Base-by-base conservation (phyloP, 768 basidiomycete genomes). In the Tephrocybe rancida region DNA sequence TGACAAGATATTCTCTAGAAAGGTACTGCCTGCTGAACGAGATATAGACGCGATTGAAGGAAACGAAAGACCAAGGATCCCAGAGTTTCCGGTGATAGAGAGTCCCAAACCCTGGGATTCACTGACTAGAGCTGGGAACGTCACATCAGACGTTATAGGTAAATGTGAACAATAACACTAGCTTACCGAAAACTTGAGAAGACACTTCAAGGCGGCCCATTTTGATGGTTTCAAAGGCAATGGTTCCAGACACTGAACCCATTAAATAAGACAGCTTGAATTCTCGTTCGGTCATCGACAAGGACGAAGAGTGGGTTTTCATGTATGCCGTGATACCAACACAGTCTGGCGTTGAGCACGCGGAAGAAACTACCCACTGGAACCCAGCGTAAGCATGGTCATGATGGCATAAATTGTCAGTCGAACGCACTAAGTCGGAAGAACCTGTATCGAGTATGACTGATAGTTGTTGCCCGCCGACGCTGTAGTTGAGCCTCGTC, bases 401-500 rank as follows among this genome's bases (percentile, higher is more conserved):
- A 41, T 24, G 24, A 2, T 29, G 24, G 10, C 27, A 30, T 43
- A 22, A 4, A 46, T 21, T n/a, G n/a, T n/a, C n/a, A n/a, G 50
- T 21, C 47, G 46, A 29, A 61, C 72, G 42, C 58, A 81, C 82
- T 58, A 85, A 60, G 62, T 84, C 83, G 1, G 84, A 76, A 3
- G 82, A 85, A 44, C 83, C 83, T 7, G 83, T 84, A 61, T 84
- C 82, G 25, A 83, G 66, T 3, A 80, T 73, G 19, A 77, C 68
- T 61, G 70, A 68, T 52, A 83, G 74, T 35, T 66, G 55, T 61
- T 79, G 76, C 3, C 68, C 70, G 42, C 76, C 77, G 41, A 80
- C 65, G 29, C 76, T 59, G 44, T 56, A 37, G 29, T 18, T 19
- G 13, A 41, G 39, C 13, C n/a, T 5, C n/a, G 6, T 22, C 6